Evolutionary conservation across 2,329 filamentous ascomycete species (phyloP), one percentile per base, ranked within the genome.

Genomic region (Arthrobotrys iridis): DNA sequence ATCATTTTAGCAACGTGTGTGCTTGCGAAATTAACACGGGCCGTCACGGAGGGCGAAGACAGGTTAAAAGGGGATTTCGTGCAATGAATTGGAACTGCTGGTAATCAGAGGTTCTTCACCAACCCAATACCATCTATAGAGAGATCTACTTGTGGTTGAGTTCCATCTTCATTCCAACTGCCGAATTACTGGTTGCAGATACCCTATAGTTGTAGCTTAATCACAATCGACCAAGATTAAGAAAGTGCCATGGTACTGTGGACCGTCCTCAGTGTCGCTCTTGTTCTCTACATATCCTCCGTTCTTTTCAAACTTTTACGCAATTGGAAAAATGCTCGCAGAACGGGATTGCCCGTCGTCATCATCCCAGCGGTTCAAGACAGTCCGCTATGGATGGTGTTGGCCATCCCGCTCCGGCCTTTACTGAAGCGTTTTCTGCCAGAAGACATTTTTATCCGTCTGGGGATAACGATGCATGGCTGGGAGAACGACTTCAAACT

Each of bases 401-500:
- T 30, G 8, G 26, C 35, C 20, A 40, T 68, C 13, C 64, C 64
- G 2, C 18, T 68, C 11, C 37, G 64, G 1, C 52, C 64, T 11
- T 13, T 68, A 2, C 37, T 68, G 33, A 58, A 59, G 24, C 64
- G 43, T 8, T 33, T 59, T 7, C 30, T 68, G 13, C 50, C 64
- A n/a, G 52, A 50, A 20, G 33, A 50, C n/a, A 7, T 68, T 2
- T 68, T 68, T 28, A 41, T 30, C 22, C 50, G 64, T 3, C 40
- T 68, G 7, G 40, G 20, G 5, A 22, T 33, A 5, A 48, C 64
- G n/a, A 68, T 68, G 50, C 64, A 68, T 22, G 64, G 64, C 3
- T 68, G 64, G 64, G 64, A 68, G 26, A 48, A 59, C n/a, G 15
- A 50, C 2, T 43, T 68, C n/a, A 68, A 50, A 33, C 50, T 68